A percentile compares a stretch with the other conserved stretches of the same genome.
These are phyloP conservation scores for Globisporangium spinosum DNA, from an alignment of 352 stramenopile genomes.

Conservation along the genomic window DNA sequence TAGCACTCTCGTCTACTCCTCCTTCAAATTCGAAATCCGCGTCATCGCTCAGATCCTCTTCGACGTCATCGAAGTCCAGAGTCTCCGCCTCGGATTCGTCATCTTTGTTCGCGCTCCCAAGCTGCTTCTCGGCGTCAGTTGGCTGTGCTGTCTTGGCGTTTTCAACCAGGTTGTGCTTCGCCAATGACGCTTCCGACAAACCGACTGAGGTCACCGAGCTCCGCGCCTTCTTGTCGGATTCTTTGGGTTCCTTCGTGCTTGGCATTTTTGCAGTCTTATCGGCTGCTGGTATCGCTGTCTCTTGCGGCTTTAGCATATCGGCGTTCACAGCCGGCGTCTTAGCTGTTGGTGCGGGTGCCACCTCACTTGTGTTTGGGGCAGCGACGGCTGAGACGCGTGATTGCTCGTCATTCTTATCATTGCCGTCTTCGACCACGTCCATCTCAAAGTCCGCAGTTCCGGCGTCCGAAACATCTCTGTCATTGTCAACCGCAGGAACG, in stretches of 20 bases:
- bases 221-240: not conserved
- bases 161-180: conserved; percentile 1
- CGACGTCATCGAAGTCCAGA: conserved; percentile 12
- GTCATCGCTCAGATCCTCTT: conserved; percentile 3
- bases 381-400: too few species aligned
- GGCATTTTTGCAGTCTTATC: not conserved
- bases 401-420: not conserved
- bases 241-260: not conserved
- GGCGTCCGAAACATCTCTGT: conserved; percentile 33
- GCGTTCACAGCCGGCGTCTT: not conserved
- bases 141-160: not conserved
- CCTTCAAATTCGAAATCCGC: conserved; percentile 12
- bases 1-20: not conserved
- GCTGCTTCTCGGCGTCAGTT: not conserved
- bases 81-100: conserved; percentile 17
- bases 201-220: not conserved
- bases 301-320: not conserved
- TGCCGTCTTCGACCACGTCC: conserved; percentile 12
- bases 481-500: conserved; percentile 13
- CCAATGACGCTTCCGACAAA: conserved; percentile 4
- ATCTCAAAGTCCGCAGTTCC: conserved; percentile 37
- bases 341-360: not conserved
- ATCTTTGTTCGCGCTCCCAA: not conserved
- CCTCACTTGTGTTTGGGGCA: not conserved
- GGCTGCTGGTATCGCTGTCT: not conserved